These are phyloP conservation scores for Orbilia quercus DNA, from an alignment of 2,329 filamentous ascomycete species.

Conservation along the genomic window DNA sequence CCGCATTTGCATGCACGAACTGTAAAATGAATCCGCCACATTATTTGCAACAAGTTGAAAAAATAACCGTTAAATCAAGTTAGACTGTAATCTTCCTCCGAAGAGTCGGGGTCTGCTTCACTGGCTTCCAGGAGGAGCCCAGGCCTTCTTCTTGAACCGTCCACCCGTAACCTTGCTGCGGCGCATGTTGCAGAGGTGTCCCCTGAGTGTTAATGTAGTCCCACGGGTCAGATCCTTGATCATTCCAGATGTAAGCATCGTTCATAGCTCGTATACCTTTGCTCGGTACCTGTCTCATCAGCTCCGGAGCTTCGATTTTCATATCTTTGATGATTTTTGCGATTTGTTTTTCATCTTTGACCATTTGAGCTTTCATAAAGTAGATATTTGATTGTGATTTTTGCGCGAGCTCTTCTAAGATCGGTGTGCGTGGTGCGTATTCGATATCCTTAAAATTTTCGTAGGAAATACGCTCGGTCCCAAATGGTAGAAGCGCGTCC, in stretches of 20 bases:
- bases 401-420: constrained; percentile 78
- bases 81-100: neutral
- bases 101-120: neutral
- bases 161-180: constrained; percentile 29
- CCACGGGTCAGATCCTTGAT: constrained; percentile 24
- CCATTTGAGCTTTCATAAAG: constrained; percentile 88
- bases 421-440: constrained; percentile 78
- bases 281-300: constrained; percentile 48
- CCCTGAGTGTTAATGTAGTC: constrained; percentile 10
- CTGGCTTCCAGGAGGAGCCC: neutral
- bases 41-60: too few species aligned
- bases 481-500: constrained; percentile 58
- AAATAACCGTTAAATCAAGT: too few species aligned
- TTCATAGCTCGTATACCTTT: constrained; percentile 10
- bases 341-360: constrained; percentile 75
- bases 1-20: constrained; percentile 61
- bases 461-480: constrained; percentile 59
- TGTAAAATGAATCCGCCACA: neutral
- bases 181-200: constrained; percentile 1
- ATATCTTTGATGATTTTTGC: constrained; percentile 75
- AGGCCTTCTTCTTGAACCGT: neutral
- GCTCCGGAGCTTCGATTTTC: constrained; percentile 63
- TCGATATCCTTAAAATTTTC: constrained; percentile 72
- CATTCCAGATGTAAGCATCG: constrained; percentile 31
- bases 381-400: constrained; percentile 64